phyloP scores from a whole-genome alignment of 176 grass and related monocot species.

The Paspalum vaginatum region DNA sequence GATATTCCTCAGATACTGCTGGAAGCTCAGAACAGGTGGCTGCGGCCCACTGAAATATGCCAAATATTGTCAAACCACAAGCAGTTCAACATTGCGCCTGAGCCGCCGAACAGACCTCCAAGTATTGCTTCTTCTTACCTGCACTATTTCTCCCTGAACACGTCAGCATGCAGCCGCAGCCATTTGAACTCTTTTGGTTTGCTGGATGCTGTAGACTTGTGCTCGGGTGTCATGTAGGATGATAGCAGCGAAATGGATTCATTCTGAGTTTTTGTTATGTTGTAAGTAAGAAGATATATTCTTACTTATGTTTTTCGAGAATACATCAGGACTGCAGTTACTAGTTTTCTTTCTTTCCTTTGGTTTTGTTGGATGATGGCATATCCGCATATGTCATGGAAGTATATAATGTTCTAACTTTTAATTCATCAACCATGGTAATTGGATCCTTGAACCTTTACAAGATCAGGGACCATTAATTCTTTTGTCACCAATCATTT shows the following conservation, averaged over 20 bases:
- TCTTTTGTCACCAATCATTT: slow-evolving; percentile 30
- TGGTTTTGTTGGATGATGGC: not conserved
- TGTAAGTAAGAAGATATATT: slow-evolving; percentile 3
- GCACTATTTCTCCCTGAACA: not conserved
- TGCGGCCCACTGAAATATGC: slow-evolving; percentile 93
- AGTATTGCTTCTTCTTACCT: slow-evolving; percentile 61
- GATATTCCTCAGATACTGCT: slow-evolving; percentile 93
- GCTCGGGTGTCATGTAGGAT: not conserved
- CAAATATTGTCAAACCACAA: slow-evolving; percentile 93
- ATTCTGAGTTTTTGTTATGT: not conserved
- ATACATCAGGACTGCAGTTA: not conserved
- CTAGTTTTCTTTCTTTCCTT: not conserved
- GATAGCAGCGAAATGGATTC: not conserved
- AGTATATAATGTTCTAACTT: slow-evolving; percentile 26
- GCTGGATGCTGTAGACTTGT: slow-evolving; percentile 10
- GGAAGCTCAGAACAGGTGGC: slow-evolving; percentile 90
- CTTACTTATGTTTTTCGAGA: not conserved
- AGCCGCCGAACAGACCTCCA: slow-evolving; percentile 84
- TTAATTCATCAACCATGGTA: slow-evolving; percentile 1
- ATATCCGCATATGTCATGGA: slow-evolving; percentile 2
- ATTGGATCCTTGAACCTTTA: slow-evolving; percentile 23
- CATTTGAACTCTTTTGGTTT: not conserved
- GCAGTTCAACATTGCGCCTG: slow-evolving; percentile 82
- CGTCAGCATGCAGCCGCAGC: not conserved
- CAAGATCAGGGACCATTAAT: not conserved